Percentiles rank a stretch among this genome's conserved stretches.
Evolutionary conservation across 352 stramenopile species (phyloP).

Genomic region (Phytophthora sojae): DNA sequence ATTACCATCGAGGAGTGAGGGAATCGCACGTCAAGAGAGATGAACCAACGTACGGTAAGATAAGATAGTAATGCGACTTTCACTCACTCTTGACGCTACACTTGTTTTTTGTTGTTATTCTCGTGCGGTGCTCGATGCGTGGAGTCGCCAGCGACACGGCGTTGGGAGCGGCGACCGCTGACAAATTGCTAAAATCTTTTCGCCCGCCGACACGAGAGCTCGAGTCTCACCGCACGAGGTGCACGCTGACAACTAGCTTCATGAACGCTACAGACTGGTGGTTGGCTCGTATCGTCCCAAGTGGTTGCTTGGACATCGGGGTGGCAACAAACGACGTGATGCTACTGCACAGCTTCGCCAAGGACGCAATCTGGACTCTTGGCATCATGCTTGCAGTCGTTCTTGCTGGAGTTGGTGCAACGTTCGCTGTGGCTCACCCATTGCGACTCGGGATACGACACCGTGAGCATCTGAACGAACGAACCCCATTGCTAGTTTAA

Average conservation of each 20-base stretch:
- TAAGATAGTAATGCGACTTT: constrained; percentile 38
- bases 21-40: constrained; percentile 6
- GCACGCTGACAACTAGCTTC: too few relatives aligned
- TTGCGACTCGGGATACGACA: not conserved
- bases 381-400: constrained; percentile 3
- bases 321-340: not conserved
- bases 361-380: not conserved
- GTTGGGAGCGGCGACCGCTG: too few relatives aligned
- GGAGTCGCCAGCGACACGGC: too few relatives aligned
- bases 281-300: too few relatives aligned
- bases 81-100: too few relatives aligned
- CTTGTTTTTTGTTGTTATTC: too few relatives aligned
- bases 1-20: constrained; percentile 39
- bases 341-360: not conserved
- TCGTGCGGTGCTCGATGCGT: too few relatives aligned
- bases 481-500: constrained; percentile 9
- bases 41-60: constrained; percentile 2
- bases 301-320: too few relatives aligned
- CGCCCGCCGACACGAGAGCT: too few relatives aligned
- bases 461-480: not conserved
- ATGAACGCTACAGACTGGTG: too few relatives aligned
- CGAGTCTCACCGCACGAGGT: too few relatives aligned
- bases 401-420: not conserved
- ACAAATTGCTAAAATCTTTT: too few relatives aligned
- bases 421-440: not conserved